Evolutionary conservation across 2,329 filamentous ascomycete species (phyloP).

Genomic region (Microsporum canis): DNA sequence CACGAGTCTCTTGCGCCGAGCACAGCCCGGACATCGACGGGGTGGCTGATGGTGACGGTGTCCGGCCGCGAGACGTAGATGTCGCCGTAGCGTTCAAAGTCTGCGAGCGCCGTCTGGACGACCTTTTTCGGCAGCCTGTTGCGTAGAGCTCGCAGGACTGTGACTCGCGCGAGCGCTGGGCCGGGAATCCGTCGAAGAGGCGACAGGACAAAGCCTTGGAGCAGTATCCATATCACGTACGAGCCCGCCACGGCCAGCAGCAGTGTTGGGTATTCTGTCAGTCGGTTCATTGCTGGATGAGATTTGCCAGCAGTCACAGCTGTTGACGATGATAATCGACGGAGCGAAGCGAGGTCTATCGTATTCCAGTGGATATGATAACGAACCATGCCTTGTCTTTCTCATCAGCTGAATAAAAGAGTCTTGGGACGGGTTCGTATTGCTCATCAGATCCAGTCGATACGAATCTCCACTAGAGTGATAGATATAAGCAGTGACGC

Average conservation of each 20-base stretch:
- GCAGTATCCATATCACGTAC: neutral
- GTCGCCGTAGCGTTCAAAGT: constrained; percentile 1
- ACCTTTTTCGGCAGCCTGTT: neutral
- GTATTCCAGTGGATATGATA: too few relatives aligned
- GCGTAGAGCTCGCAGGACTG: neutral
- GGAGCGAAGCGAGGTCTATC: too few relatives aligned
- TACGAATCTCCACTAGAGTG: too few relatives aligned
- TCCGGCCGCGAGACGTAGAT: neutral
- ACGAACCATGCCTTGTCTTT: too few relatives aligned
- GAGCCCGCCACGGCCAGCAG: neutral
- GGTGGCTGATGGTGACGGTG: constrained; percentile 2
- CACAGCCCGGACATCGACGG: neutral
- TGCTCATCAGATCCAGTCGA: too few relatives aligned
- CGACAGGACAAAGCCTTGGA: neutral
- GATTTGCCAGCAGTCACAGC: neutral
- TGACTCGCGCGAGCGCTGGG: neutral
- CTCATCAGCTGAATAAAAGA: too few relatives aligned
- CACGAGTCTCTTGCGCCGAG: neutral
- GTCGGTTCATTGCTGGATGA: neutral
- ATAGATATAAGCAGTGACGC: neutral
- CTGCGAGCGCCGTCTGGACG: neutral
- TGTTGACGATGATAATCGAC: neutral
- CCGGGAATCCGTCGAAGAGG: neutral
- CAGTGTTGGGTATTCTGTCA: neutral
- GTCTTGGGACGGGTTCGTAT: too few relatives aligned